Percentiles rank a stretch among this genome's conserved stretches.
Conservation (phyloP, 108 stramenopile genomes). For the Seminavis robusta region DNA sequence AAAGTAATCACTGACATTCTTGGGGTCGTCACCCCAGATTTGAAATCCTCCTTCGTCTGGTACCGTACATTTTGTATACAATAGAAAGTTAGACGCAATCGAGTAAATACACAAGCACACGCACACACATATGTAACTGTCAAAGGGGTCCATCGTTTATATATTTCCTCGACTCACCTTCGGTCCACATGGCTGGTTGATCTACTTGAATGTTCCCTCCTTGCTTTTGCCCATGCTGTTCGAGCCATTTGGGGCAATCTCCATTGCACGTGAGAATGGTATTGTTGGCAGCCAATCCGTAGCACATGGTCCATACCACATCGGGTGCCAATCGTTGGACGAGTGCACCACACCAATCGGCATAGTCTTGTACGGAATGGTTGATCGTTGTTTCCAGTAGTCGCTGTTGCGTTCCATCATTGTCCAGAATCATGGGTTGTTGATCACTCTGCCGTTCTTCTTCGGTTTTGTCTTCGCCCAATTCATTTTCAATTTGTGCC, state of each 20-base stretch:
- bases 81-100: too few relatives aligned
- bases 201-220: constrained; percentile 50
- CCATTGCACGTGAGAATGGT: constrained; percentile 70
- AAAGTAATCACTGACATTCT: constrained; percentile 42
- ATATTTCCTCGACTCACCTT: too few relatives aligned
- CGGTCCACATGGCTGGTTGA: constrained; percentile 54
- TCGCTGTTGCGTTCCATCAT: neutral
- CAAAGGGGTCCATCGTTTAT: too few relatives aligned
- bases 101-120: too few relatives aligned
- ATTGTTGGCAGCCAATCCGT: constrained; percentile 41
- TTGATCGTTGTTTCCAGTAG: neutral
- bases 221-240: constrained; percentile 42
- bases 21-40: constrained; percentile 48
- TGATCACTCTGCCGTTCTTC: neutral
- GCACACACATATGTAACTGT: too few relatives aligned
- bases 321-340: constrained; percentile 28
- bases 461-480: constrained; percentile 21
- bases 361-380: constrained; percentile 45
- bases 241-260: constrained; percentile 38
- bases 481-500: constrained; percentile 72
- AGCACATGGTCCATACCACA: constrained; percentile 74
- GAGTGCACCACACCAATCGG: constrained; percentile 49
- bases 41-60: constrained; percentile 61
- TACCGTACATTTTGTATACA: too few relatives aligned
- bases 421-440: neutral